Evolutionary conservation across 164 flowering plant genomes (phyloP).

Genomic region (Piper betle): DNA sequence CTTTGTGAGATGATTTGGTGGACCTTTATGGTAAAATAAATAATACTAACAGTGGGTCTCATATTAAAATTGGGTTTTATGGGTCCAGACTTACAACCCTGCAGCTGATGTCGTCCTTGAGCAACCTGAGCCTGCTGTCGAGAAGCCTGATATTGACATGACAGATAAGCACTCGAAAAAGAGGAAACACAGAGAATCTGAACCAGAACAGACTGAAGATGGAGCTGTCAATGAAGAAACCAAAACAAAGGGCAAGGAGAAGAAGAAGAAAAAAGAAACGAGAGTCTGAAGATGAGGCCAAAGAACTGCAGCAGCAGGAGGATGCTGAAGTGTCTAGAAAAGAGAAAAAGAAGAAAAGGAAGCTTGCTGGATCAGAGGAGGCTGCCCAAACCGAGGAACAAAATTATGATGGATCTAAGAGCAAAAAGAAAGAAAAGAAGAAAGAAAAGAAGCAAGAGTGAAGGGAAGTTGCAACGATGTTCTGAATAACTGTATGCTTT

Average conservation of each 20-base stretch:
- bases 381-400: slow-evolving; percentile 12
- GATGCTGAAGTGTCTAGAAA: slow-evolving; percentile 4
- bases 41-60: neutral
- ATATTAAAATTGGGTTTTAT: neutral
- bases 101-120: slow-evolving; percentile 55
- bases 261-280: slow-evolving; percentile 25
- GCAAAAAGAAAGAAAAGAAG: slow-evolving; percentile 3
- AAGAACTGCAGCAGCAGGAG: slow-evolving; percentile 5
- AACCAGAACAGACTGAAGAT: slow-evolving; percentile 4
- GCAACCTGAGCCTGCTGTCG: slow-evolving; percentile 5
- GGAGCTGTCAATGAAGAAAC: slow-evolving; percentile 9
- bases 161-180: slow-evolving; percentile 12
- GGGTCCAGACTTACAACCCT: slow-evolving; percentile 60
- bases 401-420: neutral
- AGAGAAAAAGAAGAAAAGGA: slow-evolving; percentile 37
- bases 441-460: neutral
- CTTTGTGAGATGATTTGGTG: neutral
- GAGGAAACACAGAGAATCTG: slow-evolving; percentile 17
- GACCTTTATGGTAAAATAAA: neutral
- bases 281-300: slow-evolving; percentile 11
- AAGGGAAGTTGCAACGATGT: neutral
- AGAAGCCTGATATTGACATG: slow-evolving; percentile 1
- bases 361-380: slow-evolving; percentile 23
- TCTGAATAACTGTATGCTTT: neutral
- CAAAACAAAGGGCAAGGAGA: slow-evolving; percentile 3